These are phyloP conservation scores for Aureobasidium sp. DNA, from an alignment of 2,329 filamentous ascomycete genomes.

Conservation along the genomic window DNA sequence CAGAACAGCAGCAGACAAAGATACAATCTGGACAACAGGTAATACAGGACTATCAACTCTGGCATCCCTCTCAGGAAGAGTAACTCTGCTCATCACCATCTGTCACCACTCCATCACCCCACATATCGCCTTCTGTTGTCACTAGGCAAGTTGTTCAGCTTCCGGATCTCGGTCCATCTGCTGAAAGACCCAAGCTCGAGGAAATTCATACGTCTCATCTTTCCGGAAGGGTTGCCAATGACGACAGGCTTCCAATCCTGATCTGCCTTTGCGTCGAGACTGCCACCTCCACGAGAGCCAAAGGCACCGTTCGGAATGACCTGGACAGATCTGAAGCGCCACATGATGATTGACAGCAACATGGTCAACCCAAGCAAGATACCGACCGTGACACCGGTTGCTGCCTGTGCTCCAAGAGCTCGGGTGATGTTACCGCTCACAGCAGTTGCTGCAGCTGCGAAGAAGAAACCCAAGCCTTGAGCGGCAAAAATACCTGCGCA, in stretches of 20 bases:
- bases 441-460: constrained; percentile 60
- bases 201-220: constrained; percentile 59
- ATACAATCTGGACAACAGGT: not conserved
- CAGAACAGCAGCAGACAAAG: not conserved
- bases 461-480: constrained; percentile 60
- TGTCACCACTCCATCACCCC: not conserved
- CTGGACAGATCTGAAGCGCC: constrained; percentile 56
- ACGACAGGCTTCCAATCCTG: constrained; percentile 60
- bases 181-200: constrained; percentile 60
- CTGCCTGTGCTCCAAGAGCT: constrained; percentile 55
- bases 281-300: constrained; percentile 44
- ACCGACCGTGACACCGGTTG: constrained; percentile 59
- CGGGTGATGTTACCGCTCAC: constrained; percentile 60
- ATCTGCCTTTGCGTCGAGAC: constrained; percentile 24
- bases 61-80: not conserved
- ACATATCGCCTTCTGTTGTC: not conserved
- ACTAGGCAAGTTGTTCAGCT: constrained; percentile 33
- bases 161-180: constrained; percentile 62
- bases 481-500: constrained; percentile 61
- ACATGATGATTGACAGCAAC: constrained; percentile 52
- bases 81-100: not conserved
- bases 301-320: constrained; percentile 56
- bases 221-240: constrained; percentile 62
- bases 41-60: not conserved
- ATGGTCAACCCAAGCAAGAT: constrained; percentile 58